Evolutionary conservation across 2,329 filamentous ascomycete genomes (phyloP), one percentile per base, ranked within the genome.

Genomic region (Fusarium irregulare): DNA sequence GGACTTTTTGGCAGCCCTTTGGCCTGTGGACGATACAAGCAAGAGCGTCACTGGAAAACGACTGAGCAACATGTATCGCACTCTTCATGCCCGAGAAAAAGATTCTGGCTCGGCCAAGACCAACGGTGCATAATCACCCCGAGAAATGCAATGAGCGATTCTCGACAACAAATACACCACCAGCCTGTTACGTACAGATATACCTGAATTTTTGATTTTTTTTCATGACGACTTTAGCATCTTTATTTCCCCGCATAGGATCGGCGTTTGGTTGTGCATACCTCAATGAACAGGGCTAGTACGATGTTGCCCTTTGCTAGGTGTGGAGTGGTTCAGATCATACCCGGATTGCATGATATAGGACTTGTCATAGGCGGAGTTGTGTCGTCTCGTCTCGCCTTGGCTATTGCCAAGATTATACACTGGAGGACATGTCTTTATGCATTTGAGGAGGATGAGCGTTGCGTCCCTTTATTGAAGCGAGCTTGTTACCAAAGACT

Each of bases 21-120:
- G 82, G 82, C 82, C 82, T 7, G 82, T 84, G 20, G 82, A 84
- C 64, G 81, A 81, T 66, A 82, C 80, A 42, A 82, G 78, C 67
- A 81, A 80, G 64, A 81, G 78, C 55, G 80, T 84, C 41, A 83
- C 81, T n/a, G 82, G 82, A 53, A 73, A 79, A 53, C 78, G 82
- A 59, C 66, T 84, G 64, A 83, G 81, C 73, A 79, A 80, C 63
- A 83, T 84, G 81, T 84, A 84, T 66, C 78, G 77, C 64, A 81
- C 79, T 40, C 74, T 84, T 46, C 73, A 79, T 55, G 72, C 75
- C 47, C 78, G 79, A 53, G 77, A 79, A 61, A 78, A 77, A 55
- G 71, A 72, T n/a, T 75, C 78, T 13, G 64, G 73, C 54, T 74
- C 77, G 34, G 56, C 71, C 47, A 76, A 75, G 45, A 72, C 76